Evolutionary conservation across 73 alveolate genomes (phyloP).

Genomic region (Paraurostyla sp.): DNA sequence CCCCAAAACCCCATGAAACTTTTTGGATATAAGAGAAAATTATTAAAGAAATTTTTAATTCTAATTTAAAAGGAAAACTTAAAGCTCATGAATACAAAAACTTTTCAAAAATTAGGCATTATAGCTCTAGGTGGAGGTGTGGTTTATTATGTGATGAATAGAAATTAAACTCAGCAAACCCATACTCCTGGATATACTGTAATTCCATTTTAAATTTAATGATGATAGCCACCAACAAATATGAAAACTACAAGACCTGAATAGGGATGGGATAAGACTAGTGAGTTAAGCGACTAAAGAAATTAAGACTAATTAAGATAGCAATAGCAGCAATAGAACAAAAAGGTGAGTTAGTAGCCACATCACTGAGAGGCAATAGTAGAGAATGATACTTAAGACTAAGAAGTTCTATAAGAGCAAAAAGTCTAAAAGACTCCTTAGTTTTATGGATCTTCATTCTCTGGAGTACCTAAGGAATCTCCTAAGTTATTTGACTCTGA

Average conservation of each 20-base stretch:
- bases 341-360: too few species aligned
- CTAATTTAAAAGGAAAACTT: too few species aligned
- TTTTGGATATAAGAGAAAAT: too few species aligned
- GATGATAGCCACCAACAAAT: not conserved
- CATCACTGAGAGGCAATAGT: too few species aligned
- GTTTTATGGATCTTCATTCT: too few species aligned
- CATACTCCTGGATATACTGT: not conserved
- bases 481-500: not conserved
- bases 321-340: too few species aligned
- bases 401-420: too few species aligned
- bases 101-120: not conserved
- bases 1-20: too few species aligned
- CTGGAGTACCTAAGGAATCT: slow-evolving; percentile 6
- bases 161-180: not conserved
- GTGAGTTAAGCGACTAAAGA: too few species aligned
- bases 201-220: not conserved
- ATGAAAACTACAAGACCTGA: not conserved
- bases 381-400: too few species aligned
- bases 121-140: not conserved
- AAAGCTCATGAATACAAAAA: not conserved
- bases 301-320: not conserved
- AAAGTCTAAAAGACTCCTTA: too few species aligned
- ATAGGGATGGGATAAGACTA: not conserved
- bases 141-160: not conserved
- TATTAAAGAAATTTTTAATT: too few species aligned